A percentile compares a stretch with the other conserved stretches of the same genome.
phyloP scores from a whole-genome alignment of 495 filamentous ascomycete species.

The Copromyces sp. region DNA sequence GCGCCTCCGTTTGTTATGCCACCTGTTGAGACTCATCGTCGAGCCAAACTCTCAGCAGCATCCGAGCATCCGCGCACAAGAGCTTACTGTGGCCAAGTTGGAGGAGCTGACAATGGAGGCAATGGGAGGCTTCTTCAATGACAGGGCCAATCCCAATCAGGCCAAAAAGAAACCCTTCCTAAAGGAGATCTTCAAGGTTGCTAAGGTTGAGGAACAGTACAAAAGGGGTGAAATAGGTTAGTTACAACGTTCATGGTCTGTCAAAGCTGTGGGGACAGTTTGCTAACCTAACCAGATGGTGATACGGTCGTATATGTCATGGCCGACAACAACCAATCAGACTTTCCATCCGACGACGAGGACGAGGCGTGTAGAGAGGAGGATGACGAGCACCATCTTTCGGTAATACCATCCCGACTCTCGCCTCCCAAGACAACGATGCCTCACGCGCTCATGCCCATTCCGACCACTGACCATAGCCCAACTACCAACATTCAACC shows the following conservation, averaged over 20 bases:
- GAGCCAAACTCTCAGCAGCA: constrained; percentile 33
- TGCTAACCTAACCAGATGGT: constrained; percentile 22
- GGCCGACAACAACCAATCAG: constrained; percentile 21
- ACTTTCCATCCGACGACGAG: constrained; percentile 24
- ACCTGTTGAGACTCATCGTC: constrained; percentile 52
- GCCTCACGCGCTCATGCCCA: constrained; percentile 19
- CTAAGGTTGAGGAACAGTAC: constrained; percentile 51
- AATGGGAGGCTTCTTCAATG: constrained; percentile 33
- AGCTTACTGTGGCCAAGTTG: constrained; percentile 34
- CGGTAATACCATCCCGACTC: constrained; percentile 9
- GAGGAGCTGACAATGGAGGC: constrained; percentile 37
- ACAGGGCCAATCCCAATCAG: constrained; percentile 34
- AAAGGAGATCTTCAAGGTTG: constrained; percentile 59
- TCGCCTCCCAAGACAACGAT: constrained; percentile 17
- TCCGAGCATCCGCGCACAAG: constrained; percentile 24
- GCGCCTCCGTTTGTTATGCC: constrained; percentile 48
- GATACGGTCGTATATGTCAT: constrained; percentile 31
- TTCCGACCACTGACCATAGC: constrained; percentile 18
- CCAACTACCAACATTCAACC: constrained; percentile 21
- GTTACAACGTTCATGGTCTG: constrained; percentile 7
- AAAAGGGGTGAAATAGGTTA: constrained; percentile 51
- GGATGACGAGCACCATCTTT: constrained; percentile 15
- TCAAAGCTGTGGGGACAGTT: background rate
- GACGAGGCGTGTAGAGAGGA: constrained; percentile 16
- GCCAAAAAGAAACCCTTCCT: constrained; percentile 34